These are phyloP conservation scores for Alternaria ethzedia DNA, from an alignment of 2,329 filamentous ascomycete genomes.

Conservation along the genomic window DNA sequence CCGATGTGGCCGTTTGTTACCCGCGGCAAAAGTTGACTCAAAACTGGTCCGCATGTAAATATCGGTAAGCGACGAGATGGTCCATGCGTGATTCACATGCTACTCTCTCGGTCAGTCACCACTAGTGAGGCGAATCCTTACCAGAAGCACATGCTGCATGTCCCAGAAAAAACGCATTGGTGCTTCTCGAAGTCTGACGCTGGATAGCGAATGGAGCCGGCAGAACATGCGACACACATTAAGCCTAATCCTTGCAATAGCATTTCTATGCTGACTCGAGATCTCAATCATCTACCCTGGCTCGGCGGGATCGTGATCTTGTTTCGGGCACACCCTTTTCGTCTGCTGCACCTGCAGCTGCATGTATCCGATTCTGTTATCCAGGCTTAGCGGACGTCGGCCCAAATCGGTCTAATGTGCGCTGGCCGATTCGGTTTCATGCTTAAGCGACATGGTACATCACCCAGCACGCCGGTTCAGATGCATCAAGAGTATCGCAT, in stretches of 20 bases:
- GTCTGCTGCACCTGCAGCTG: constrained; percentile 14
- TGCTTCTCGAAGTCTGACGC: constrained; percentile 1
- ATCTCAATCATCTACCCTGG: constrained; percentile 6
- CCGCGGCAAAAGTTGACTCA: constrained; percentile 1
- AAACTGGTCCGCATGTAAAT: constrained; percentile 3
- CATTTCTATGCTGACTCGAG: constrained; percentile 6
- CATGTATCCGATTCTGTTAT: constrained; percentile 15
- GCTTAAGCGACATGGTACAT: constrained; percentile 24
- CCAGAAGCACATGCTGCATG: constrained; percentile 1
- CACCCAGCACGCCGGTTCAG: constrained; percentile 9
- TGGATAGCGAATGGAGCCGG: constrained; percentile 3
- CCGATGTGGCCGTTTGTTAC: neutral
- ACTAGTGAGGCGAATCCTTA: constrained; percentile 7
- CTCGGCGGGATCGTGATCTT: constrained; percentile 18
- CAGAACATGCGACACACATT: constrained; percentile 8
- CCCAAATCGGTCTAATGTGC: constrained; percentile 18
- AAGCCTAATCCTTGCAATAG: constrained; percentile 7
- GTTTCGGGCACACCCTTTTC: constrained; percentile 14
- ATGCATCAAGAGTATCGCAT: constrained; percentile 19
- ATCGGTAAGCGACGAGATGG: neutral
- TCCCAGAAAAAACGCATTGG: constrained; percentile 2
- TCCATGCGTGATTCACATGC: constrained; percentile 8
- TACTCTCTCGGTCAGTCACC: neutral
- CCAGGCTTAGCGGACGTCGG: constrained; percentile 9
- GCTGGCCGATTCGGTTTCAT: constrained; percentile 10